Percentiles rank a stretch among this genome's conserved stretches.
These are phyloP conservation scores for Alternaria conjuncta DNA, from an alignment of 2,329 filamentous ascomycete genomes.

Conservation along the genomic window DNA sequence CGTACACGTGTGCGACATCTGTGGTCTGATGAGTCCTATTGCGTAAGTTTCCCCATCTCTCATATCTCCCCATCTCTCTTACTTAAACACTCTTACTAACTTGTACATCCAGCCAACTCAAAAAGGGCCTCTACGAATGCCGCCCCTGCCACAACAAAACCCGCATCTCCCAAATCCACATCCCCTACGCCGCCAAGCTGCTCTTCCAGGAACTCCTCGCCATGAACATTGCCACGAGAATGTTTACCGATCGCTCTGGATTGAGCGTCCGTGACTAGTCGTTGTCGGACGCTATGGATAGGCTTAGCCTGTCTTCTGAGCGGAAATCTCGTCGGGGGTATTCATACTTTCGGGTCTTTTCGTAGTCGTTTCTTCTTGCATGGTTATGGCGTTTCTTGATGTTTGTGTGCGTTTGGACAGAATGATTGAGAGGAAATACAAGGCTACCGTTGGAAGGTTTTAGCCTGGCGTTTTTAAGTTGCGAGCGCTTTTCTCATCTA, in stretches of 20 bases:
- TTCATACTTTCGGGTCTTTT: not conserved
- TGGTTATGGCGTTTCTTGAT: not conserved
- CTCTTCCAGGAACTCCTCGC: constrained; percentile 97
- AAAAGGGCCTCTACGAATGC: constrained; percentile 95
- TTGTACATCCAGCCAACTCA: constrained; percentile 71
- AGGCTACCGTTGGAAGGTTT: not conserved
- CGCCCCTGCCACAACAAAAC: constrained; percentile 99
- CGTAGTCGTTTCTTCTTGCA: not conserved
- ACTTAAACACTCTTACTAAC: constrained; percentile 23
- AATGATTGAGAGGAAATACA: not conserved
- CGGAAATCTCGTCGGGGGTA: not conserved
- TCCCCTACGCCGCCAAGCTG: constrained; percentile 96
- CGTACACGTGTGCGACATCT: constrained; percentile 98
- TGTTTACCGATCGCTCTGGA: constrained; percentile 89
- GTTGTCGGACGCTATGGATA: not conserved
- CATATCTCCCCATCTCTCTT: not conserved
- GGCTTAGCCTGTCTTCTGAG: not conserved
- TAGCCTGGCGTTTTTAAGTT: not conserved
- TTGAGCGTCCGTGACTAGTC: constrained; percentile 66
- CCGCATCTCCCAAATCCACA: constrained; percentile 95
- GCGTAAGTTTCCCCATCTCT: constrained; percentile 73
- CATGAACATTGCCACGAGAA: constrained; percentile 97
- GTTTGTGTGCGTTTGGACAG: not conserved
- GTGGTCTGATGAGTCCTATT: constrained; percentile 97
- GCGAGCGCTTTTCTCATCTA: not conserved